Percentiles rank a stretch among this genome's conserved stretches.
Conservation (phyloP, 108 stramenopile species). For the Chaetoceros tenuissimus region DNA sequence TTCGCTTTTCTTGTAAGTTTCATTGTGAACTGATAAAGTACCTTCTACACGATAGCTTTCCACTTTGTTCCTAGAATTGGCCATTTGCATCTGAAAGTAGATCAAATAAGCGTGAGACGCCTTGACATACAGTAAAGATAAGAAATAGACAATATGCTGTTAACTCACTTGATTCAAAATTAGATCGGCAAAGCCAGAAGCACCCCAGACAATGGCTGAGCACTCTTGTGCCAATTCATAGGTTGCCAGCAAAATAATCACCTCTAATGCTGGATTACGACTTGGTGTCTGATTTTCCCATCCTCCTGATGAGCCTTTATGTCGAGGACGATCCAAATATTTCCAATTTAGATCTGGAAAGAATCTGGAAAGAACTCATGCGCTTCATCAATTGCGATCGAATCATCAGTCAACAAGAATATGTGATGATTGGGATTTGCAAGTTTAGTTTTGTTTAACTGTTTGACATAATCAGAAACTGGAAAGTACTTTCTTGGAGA, state of each 20-base stretch:
- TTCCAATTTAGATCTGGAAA: no score
- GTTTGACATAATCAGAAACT: no score
- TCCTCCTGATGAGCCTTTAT: no score
- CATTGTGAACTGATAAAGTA: background rate
- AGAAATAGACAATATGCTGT: background rate
- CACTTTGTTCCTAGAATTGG: background rate
- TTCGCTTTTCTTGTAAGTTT: background rate
- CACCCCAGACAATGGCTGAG: conserved; percentile 11
- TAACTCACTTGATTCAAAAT: conserved; percentile 11
- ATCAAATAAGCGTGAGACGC: background rate
- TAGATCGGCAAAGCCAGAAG: conserved; percentile 7
- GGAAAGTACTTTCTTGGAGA: no score
- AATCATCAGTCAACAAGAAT: no score
- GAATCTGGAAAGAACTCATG: no score
- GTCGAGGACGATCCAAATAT: no score
- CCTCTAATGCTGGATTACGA: conserved; percentile 14
- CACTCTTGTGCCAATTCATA: conserved; percentile 23
- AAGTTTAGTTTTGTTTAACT: no score
- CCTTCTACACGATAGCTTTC: conserved; percentile 1
- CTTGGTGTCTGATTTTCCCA: conserved; percentile 24
- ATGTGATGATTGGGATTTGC: no score
- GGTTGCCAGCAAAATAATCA: conserved; percentile 16
- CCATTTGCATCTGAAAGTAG: background rate
- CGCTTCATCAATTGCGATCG: no score
- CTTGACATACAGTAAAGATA: background rate